These are phyloP conservation scores for Aspergillus persii DNA, from an alignment of 2,329 filamentous ascomycete genomes.

Conservation along the genomic window DNA sequence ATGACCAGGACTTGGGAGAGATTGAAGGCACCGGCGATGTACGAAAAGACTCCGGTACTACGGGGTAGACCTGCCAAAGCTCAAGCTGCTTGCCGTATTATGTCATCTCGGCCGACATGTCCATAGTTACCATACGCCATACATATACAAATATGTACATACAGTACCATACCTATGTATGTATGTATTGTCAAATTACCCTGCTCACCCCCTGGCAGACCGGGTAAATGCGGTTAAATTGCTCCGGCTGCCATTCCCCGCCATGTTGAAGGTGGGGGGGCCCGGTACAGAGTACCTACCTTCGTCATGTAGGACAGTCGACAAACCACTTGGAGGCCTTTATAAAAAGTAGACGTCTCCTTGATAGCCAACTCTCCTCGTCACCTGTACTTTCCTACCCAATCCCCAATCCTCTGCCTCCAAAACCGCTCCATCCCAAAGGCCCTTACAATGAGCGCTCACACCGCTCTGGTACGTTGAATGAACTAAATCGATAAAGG, in stretches of 20 bases:
- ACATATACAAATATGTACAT: not conserved
- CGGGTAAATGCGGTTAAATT: not conserved
- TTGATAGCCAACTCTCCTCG: too few species aligned
- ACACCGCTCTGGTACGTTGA: not conserved
- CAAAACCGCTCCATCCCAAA: not conserved
- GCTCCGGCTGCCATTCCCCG: not conserved
- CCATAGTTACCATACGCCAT: too few species aligned
- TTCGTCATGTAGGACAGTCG: too few species aligned
- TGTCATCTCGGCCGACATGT: not conserved
- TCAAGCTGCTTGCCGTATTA: not conserved
- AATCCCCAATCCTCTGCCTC: not conserved
- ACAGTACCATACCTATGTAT: not conserved
- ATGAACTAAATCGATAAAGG: not conserved
- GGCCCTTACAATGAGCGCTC: not conserved
- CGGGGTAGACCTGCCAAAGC: not conserved
- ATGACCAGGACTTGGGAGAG: constrained; percentile 13
- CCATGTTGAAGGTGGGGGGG: not conserved
- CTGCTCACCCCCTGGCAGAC: too few species aligned
- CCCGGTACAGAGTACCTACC: too few species aligned
- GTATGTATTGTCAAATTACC: too few species aligned
- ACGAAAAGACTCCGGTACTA: not conserved
- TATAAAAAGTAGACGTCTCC: not conserved
- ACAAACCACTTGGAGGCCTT: not conserved
- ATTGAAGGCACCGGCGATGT: not conserved
- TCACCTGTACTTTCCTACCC: not conserved